These are phyloP conservation scores for Amaranthus hypochondriacus DNA, from an alignment of 148 eudicot species.

Conservation along the genomic window DNA sequence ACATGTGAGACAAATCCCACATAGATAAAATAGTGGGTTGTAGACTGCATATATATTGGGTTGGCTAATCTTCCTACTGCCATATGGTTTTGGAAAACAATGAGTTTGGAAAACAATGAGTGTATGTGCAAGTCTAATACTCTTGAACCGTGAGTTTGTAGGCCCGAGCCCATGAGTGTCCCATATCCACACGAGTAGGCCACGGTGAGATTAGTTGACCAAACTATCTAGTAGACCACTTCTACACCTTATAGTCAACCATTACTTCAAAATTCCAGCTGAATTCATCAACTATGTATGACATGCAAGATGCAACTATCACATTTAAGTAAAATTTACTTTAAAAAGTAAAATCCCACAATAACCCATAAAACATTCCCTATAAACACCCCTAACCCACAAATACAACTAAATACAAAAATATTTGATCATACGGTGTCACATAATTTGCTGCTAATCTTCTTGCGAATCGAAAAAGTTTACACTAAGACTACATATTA, in stretches of 20 bases:
- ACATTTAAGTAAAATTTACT: not conserved
- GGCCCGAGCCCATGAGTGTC: too few relatives aligned
- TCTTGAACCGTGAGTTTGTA: too few relatives aligned
- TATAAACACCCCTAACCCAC: not conserved
- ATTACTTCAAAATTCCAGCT: not conserved
- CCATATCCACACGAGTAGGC: too few relatives aligned
- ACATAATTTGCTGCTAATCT: not conserved
- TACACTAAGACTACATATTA: not conserved
- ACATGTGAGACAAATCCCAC: too few relatives aligned
- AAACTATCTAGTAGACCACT: not conserved
- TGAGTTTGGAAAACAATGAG: too few relatives aligned
- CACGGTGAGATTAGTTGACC: not conserved
- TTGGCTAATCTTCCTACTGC: too few relatives aligned
- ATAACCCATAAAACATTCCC: not conserved
- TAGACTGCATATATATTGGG: too few relatives aligned
- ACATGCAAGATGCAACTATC: not conserved
- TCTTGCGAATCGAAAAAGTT: not conserved
- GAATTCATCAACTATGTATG: conserved; percentile 5
- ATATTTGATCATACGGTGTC: not conserved
- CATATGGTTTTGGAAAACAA: too few relatives aligned
- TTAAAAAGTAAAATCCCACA: not conserved
- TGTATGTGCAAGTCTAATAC: too few relatives aligned
- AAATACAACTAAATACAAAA: not conserved
- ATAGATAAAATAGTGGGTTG: too few relatives aligned
- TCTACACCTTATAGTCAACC: not conserved